Evolutionary conservation across 225 moss, liverwort and hornwort species (phyloP).

Genomic region (Pleurozium schreberi): DNA sequence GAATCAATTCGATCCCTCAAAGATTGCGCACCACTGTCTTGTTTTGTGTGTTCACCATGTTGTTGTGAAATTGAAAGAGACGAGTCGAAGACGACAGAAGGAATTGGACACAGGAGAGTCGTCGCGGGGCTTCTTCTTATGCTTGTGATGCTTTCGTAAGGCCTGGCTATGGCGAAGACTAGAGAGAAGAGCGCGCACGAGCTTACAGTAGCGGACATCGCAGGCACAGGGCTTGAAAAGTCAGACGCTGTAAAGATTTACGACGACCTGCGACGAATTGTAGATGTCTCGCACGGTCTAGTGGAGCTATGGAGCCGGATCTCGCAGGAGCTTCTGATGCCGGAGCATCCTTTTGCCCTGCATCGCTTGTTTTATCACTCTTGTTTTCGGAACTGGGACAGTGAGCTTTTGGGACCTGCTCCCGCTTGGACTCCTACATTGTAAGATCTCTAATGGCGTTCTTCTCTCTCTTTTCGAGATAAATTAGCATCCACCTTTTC

Average conservation of each 20-base stretch:
- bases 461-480: not conserved
- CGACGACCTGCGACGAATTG: not conserved
- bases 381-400: slow-evolving; percentile 47
- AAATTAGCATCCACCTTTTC: not conserved
- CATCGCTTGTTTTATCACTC: slow-evolving; percentile 66
- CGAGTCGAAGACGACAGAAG: not conserved
- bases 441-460: slow-evolving; percentile 8
- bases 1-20: not conserved
- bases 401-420: slow-evolving; percentile 49
- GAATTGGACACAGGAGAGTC: not conserved
- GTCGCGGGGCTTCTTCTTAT: not conserved
- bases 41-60: not conserved
- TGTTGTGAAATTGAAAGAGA: not conserved
- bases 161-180: slow-evolving; percentile 26
- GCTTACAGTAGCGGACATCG: slow-evolving; percentile 16
- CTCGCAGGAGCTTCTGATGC: slow-evolving; percentile 47
- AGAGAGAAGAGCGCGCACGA: slow-evolving; percentile 7
- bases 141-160: not conserved
- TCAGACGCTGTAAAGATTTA: not conserved
- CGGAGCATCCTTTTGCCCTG: slow-evolving; percentile 40
- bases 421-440: slow-evolving; percentile 77
- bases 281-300: not conserved
- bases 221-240: slow-evolving; percentile 4
- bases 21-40: not conserved
- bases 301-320: slow-evolving; percentile 42